Percentiles rank a stretch among this genome's conserved stretches.
Evolutionary conservation across 2,329 filamentous ascomycete species (phyloP).

Genomic region (Aureobasidium sp.): DNA sequence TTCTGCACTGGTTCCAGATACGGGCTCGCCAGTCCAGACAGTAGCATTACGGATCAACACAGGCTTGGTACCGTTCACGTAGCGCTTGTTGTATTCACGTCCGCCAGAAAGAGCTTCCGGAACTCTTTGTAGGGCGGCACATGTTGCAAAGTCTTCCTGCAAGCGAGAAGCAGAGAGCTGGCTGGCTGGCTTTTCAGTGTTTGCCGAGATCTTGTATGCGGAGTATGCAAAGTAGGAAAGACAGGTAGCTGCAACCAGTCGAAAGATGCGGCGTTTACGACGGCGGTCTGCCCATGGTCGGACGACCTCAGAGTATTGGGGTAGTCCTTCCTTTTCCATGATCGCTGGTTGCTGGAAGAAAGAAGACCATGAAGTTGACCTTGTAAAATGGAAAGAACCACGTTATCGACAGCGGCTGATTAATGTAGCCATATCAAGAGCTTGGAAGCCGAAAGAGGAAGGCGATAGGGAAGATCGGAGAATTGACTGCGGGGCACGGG

Average conservation of each 20-base stretch:
- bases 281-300: constrained; percentile 6
- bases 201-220: constrained; percentile 12
- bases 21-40: constrained; percentile 59
- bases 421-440: not conserved
- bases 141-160: constrained; percentile 48
- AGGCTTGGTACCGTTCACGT: constrained; percentile 51
- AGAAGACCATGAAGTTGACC: not conserved
- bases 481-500: not conserved
- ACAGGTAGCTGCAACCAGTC: constrained; percentile 9
- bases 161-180: constrained; percentile 48
- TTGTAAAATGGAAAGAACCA: not conserved
- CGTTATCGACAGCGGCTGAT: constrained; percentile 4
- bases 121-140: constrained; percentile 48
- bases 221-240: constrained; percentile 12
- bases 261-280: constrained; percentile 12
- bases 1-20: constrained; percentile 43
- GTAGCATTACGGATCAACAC: constrained; percentile 61
- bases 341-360: not conserved
- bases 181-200: constrained; percentile 12
- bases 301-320: constrained; percentile 12
- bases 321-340: constrained; percentile 15
- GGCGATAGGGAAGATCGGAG: constrained; percentile 2
- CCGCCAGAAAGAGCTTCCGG: constrained; percentile 51
- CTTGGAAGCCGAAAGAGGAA: not conserved
- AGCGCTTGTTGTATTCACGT: constrained; percentile 55